Base-by-base conservation (phyloP, 306 rosid species). In the Glycine soja region DNA sequence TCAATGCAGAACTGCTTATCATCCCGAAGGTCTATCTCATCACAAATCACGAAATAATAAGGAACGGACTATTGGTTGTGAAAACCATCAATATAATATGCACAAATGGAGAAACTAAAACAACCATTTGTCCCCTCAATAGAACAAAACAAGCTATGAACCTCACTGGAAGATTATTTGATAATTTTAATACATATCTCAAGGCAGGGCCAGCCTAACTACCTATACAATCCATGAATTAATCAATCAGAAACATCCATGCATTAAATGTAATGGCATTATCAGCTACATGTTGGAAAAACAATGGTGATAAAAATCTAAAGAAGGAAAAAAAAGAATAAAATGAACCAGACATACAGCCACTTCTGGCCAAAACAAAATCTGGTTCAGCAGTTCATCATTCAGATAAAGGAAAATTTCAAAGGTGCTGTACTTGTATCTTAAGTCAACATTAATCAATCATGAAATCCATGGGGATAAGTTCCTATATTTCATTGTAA, bases 1-100 rank as follows among this genome's bases (percentile, higher is more conserved):
- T 93, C 98, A 34, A 88, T 75, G 75, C 93, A 93, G 88, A 93
- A 96, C 83, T 96, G 99, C 89, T 93, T 90, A 82, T 96, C 99
- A 86, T 96, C 97, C 88, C 99, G 96, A 82, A 96, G 98, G 72
- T 96, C 99, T 96, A 89, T 74, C 82, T 84, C 92, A 74, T 80
- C 36, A 82, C 24, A 80, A 76, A 63, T 85, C 57, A 78, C 72
- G 85, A 70, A 80, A 50, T 50, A 74, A 43, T 45, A 61, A 74
- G 64, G 46, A 62, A 69, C 16, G 12, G 61, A 32, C 30, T 24
- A 40, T 67, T 34, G 8, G 45, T 64, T 8, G 58, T 67, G 38
- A 16, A 72, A 70, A 82, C 48, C 11, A 16, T 79, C 70, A 11
- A 46, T 34, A 61, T 18, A 51, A 69, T 36, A 75, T 18, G 67